Conservation (phyloP, 2,329 filamentous ascomycete genomes). For the Zelopaecilomyces penicillatus region DNA sequence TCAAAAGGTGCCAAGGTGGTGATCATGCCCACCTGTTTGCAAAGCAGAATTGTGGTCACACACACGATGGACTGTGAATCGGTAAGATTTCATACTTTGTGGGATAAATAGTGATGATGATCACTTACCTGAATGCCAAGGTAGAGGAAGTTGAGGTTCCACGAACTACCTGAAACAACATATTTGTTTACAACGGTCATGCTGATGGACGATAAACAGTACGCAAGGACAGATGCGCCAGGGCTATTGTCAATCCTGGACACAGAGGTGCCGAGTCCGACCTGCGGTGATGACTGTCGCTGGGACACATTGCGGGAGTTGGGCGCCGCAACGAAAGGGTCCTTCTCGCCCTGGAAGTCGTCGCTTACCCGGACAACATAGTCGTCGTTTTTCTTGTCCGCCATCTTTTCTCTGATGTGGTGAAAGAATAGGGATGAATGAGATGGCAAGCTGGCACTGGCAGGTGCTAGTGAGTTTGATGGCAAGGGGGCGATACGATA, state of each 20-base stretch:
- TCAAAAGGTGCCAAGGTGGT: conserved; percentile 77
- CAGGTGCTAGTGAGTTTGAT: not conserved
- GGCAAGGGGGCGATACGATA: no score
- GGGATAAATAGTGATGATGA: not conserved
- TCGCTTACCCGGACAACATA: conserved; percentile 64
- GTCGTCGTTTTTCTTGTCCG: conserved; percentile 85
- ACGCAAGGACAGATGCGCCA: conserved; percentile 71
- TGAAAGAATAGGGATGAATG: not conserved
- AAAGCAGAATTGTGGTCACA: conserved; percentile 71
- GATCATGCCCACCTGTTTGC: conserved; percentile 76
- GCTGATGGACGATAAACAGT: conserved; percentile 92
- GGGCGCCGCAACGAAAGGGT: conserved; percentile 32
- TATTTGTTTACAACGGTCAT: conserved; percentile 99
- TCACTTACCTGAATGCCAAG: conserved; percentile 78
- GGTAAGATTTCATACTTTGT: conserved; percentile 9
- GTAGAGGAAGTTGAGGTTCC: conserved; percentile 96
- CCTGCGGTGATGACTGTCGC: conserved; percentile 6
- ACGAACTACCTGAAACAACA: conserved; percentile 79
- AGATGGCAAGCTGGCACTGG: not conserved
- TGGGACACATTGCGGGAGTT: conserved; percentile 9
- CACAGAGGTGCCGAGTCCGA: conserved; percentile 23
- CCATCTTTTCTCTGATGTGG: conserved; percentile 42
- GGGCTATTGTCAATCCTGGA: conserved; percentile 64
- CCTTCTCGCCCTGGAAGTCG: conserved; percentile 41
- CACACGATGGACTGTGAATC: conserved; percentile 70